Evolutionary conservation across 1,284 basidiomycete species (phyloP), one percentile per base, ranked within the genome.

Genomic region (Cryptococcus sp.): DNA sequence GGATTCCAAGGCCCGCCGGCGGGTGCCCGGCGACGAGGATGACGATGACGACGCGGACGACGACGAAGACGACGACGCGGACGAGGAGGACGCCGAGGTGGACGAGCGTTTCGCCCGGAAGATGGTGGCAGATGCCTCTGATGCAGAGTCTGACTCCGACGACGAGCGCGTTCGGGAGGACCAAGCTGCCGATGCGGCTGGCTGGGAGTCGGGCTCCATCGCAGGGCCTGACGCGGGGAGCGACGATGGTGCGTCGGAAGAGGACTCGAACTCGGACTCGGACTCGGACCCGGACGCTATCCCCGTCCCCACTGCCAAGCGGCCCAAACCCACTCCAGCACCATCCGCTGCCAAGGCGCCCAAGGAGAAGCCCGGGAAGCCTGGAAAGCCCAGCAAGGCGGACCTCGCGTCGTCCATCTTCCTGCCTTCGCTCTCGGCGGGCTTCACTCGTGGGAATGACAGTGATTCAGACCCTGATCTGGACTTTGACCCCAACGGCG

Each of bases 391-490:
- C 47, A 50, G 28, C 38, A 50, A 36, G n/a, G 50, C 50, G 40
- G 53, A 66, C 21, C 65, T 72, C 60, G 70, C 77, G 3, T 79
- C 81, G 21, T 93, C 91, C 1, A 85, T 86, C 1, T 97, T 96
- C 79, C 81, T 97, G 2, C 94, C 94, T 20, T 88, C 89, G 0
- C 84, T 97, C 28, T 83, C 90, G 1, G 84, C 87, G 8, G 93
- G 93, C 1, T 98, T 89, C 72, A 82, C 85, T 39, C 83, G 85
- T 46, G 89, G 89, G 0, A 85, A 86, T 51, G 90, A 88, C 33
- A 84, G 84, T 50, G 80, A 78, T 62, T 88, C 87, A 18, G 91
- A 93, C 67, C 83, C 83, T 58, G 87, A 87, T 66, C 87, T 89
- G 53, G 81, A 78, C 24, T 87, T 87, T 62, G 81, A 79, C 49